Evolutionary conservation across 2,329 filamentous ascomycete genomes (phyloP), one percentile per base, ranked within the genome.

Genomic region (Cladosporium sphaerospermum): DNA sequence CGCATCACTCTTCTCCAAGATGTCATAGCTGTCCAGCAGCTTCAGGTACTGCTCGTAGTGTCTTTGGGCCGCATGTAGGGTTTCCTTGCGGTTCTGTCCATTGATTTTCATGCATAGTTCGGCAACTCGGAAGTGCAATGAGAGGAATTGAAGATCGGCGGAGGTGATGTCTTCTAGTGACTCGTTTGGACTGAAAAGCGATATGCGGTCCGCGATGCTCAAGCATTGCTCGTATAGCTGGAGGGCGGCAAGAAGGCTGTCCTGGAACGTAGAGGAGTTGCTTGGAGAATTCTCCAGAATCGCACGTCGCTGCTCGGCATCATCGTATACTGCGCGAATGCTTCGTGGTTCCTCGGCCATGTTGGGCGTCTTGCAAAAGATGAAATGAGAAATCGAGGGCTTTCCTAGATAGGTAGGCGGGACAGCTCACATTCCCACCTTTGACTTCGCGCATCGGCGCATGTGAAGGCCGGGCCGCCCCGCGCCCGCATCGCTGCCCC

Each of bases 101-200:
- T 80, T 83, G 55, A 85, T 77, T 60, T 82, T 85, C 63, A 89
- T 83, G 36, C 86, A 75, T 10, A 96, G 78, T 65, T 96, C 90
- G 33, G 90, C 92, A 50, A 93, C 75, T 64, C 85, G 81, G 69
- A 85, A 89, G 69, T 86, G 79, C 57, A 91, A 80, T 18, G 89
- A 79, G 56, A 99, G 79, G 69, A 92, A 87, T 72, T 89, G 89
- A 32, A 99, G 73, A 64, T 95, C 85, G n/a, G 80, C 78, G 1
- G 92, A 95, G 11, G 88, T 77, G 32, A 96, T 75, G 72, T 99
- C 93, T 57, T 99, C 93, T 37, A 92, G 71, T 1, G 81, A 80
- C 70, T 99, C 93, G 71, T 99, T 99, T 34, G 84, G 78, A 61
- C 89, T 96, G 78, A 97, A 97, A 50, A 99, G 76, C 0, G 88